Base-by-base conservation (phyloP, 768 basidiomycete genomes). In the Heimioporus sp. region DNA sequence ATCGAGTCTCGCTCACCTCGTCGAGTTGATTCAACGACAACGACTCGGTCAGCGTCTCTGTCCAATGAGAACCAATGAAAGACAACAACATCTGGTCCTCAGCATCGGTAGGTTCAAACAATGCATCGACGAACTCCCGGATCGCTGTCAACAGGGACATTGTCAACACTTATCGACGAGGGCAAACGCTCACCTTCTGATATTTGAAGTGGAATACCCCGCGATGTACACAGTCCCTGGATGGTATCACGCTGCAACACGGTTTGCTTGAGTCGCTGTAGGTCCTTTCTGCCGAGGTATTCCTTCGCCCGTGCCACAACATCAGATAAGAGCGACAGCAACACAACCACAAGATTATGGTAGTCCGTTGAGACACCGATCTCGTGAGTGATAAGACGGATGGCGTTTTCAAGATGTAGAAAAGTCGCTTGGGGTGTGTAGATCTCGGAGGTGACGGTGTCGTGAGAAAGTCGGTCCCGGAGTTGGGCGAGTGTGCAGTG, bases 41-140 rank as follows among this genome's bases (percentile, higher is more conserved):
- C 17, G 41, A 62, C 28, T 32, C 10, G 53, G 34, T 61, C 48
- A 65, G 9, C 9, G 34, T 39, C 40, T 56, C 49, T 10, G 53
- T 43, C 84, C 85, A 87, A 56, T 76, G 64, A 4, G 56, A 55
- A 42, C 73, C 71, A 17, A 80, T 72, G 6, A 69, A 66, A 11
- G 74, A 63, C 16, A 79, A 60, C 0, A 82, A 37, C 5, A 58
- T 54, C 53, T 70, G 68, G 60, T 86, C 81, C 13, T 48, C 58
- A 3, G 37, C 43, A 10, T 66, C 68, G 0, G 54, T 52, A 31
- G 73, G 65, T 43, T 79, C 64, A 2, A 86, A 69, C 10, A 65
- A 60, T 7, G 64, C 57, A 0, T 60, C 50, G 16, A 86, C 63
- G n/a, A 87, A 63, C 2, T 55, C 51, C 17, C 57, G 55, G 10